Conservation (phyloP, 805 yeast species). For the Maudiozyma turicensis region DNA sequence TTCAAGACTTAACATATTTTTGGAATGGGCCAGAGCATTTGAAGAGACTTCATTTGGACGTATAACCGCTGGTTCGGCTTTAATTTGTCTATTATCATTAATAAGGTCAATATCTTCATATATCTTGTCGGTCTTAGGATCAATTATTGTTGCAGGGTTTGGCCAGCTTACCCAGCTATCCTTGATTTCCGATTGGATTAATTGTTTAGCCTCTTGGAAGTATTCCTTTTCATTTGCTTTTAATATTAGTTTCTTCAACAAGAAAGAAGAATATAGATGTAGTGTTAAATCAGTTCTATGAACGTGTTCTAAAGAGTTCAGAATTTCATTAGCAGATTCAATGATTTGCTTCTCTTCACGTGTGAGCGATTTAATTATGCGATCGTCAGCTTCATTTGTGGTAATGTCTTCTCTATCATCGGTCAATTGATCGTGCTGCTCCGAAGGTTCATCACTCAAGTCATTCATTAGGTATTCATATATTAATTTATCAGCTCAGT, state of each 20-base stretch:
- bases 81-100: not conserved
- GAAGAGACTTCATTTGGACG: constrained; percentile 20
- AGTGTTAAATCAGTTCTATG: constrained; percentile 48
- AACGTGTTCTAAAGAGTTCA: constrained; percentile 38
- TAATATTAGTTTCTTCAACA: constrained; percentile 26
- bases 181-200: constrained; percentile 29
- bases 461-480: not conserved
- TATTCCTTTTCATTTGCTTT: constrained; percentile 22
- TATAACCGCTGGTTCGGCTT: not conserved
- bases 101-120: constrained; percentile 16
- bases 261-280: constrained; percentile 52
- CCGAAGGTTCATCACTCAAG: not conserved
- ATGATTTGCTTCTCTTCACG: constrained; percentile 8
- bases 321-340: constrained; percentile 22
- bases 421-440: not conserved
- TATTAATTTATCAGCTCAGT: not conserved
- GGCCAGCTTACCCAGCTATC: constrained; percentile 57
- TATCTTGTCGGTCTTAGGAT: constrained; percentile 20
- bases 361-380: not conserved
- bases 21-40: constrained; percentile 17
- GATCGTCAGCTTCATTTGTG: not conserved
- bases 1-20: constrained; percentile 20
- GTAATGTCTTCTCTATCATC: not conserved
- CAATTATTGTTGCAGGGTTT: constrained; percentile 22
- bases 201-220: constrained; percentile 28